These are phyloP conservation scores for Bruguiera hainesii DNA, from an alignment of 441 rosid genomes.

Conservation along the genomic window DNA sequence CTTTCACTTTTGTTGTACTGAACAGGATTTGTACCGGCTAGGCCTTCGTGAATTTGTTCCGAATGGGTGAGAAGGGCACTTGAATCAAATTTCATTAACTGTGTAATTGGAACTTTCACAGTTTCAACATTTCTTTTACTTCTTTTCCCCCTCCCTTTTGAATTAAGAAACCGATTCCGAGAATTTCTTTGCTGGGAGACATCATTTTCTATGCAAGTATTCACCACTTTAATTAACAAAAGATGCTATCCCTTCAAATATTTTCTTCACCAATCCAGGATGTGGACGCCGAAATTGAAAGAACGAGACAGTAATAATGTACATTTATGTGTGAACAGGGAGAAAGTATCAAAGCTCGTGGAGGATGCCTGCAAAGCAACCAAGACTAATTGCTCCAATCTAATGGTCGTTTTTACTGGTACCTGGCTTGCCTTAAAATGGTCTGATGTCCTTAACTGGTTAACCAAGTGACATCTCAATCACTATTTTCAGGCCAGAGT, in stretches of 20 bases:
- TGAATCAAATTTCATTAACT: not conserved
- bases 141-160: no score
- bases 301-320: not conserved
- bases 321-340: slow-evolving; percentile 23
- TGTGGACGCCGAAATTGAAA: no score
- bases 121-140: no score
- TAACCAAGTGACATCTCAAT: not conserved
- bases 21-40: slow-evolving; percentile 42
- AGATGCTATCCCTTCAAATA: no score
- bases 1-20: not conserved
- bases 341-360: slow-evolving; percentile 28
- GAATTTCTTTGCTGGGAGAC: no score
- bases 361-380: slow-evolving; percentile 29
- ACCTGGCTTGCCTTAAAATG: not conserved
- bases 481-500: slow-evolving; percentile 28
- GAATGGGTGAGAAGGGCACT: slow-evolving; percentile 29
- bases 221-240: no score
- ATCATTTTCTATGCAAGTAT: no score
- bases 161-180: not conserved
- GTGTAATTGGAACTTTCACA: no score
- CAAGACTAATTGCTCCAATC: slow-evolving; percentile 28
- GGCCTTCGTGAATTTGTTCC: slow-evolving; percentile 43
- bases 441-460: not conserved
- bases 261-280: no score
- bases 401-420: slow-evolving; percentile 41